Base-by-base conservation (phyloP, 768 basidiomycete species). In the Heimioporus sp. region DNA sequence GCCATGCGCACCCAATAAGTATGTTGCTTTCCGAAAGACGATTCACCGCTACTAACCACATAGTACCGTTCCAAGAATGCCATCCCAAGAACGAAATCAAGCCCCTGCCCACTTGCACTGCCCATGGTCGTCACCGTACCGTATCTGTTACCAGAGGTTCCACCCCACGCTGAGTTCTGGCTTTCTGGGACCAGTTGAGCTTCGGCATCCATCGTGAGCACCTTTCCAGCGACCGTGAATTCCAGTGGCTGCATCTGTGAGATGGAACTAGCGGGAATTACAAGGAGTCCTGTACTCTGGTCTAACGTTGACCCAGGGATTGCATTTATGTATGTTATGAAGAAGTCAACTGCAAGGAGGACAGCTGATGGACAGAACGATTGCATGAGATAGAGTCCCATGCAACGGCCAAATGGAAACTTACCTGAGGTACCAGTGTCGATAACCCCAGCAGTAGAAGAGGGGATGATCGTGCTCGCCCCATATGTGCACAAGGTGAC, bases 361-460 rank as follows among this genome's bases (percentile, higher is more conserved):
- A 70, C 46, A 48, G 41, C 61, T 65, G 42, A 32, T 24, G 12
- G 10, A 28, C 4, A 17, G 5, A 17, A 37, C 4, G 41, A 5
- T 35, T n/a, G 12, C 1, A 8, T 43, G 3, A 43, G 16, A 28
- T 34, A 38, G 15, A n/a, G 19, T 11, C 10, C 3, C 19, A 20
- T 15, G 34, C 34, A 39, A 17, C 8, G 20, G 19, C 2, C 38
- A 20, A 20, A 38, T 38, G 19, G 13, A 32, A 28, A 46, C 61
- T 3, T 47, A 63, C 58, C 54, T 15, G 62, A 59, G 17, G 65
- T 64, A n/a, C 65, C 17, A 11, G 38, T 37, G n/a, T 37, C 36
- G 30, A 65, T 66, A 10, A 68, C 62, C 12, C 65, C 68, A 21
- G 68, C 63, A 13, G 48, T 55, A n/a, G 63, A 62, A 5, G 31